A percentile compares a stretch with the other conserved stretches of the same genome.
Conservation (phyloP, 1,139 yeast species). For the Casaregolazyma lundiana region DNA sequence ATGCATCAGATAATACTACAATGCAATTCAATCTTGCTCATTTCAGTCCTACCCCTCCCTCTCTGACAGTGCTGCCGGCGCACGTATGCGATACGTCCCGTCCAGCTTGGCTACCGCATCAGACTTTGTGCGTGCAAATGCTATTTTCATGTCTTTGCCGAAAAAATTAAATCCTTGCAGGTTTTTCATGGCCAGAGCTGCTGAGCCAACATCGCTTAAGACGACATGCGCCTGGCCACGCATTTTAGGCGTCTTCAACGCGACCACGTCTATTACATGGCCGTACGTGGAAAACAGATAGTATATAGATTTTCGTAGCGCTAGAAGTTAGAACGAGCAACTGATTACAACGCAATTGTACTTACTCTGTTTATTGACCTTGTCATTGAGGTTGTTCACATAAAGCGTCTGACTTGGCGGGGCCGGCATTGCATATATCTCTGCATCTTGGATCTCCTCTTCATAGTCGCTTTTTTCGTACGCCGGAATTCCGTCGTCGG, state of each 20-base stretch:
- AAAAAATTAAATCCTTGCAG: slow-evolving; percentile 50
- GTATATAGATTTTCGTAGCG: slow-evolving; percentile 53
- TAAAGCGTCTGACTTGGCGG: slow-evolving; percentile 52
- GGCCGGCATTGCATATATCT: slow-evolving; percentile 14
- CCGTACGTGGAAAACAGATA: slow-evolving; percentile 64
- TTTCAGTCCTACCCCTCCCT: slow-evolving; percentile 4
- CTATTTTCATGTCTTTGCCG: slow-evolving; percentile 51
- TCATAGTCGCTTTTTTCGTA: slow-evolving; percentile 3
- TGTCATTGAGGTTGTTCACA: slow-evolving; percentile 61
- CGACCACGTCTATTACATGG: slow-evolving; percentile 55
- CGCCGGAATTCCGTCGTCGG: not conserved
- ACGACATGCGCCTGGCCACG: slow-evolving; percentile 78
- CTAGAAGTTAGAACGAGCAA: slow-evolving; percentile 14
- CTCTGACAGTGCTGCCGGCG: slow-evolving; percentile 21
- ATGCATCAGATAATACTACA: slow-evolving; percentile 11
- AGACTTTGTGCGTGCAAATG: slow-evolving; percentile 41
- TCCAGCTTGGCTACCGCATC: slow-evolving; percentile 31
- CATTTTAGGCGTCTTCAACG: slow-evolving; percentile 44
- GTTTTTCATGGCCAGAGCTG: slow-evolving; percentile 49
- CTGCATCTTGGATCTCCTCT: not conserved
- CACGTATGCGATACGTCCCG: slow-evolving; percentile 27
- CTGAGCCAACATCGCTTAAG: slow-evolving; percentile 46
- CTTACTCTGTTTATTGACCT: slow-evolving; percentile 41
- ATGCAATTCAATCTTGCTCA: slow-evolving; percentile 16
- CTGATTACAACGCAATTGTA: slow-evolving; percentile 4